Conservation (phyloP, 345 rosid species). For the Mallotus nudiflorus region DNA sequence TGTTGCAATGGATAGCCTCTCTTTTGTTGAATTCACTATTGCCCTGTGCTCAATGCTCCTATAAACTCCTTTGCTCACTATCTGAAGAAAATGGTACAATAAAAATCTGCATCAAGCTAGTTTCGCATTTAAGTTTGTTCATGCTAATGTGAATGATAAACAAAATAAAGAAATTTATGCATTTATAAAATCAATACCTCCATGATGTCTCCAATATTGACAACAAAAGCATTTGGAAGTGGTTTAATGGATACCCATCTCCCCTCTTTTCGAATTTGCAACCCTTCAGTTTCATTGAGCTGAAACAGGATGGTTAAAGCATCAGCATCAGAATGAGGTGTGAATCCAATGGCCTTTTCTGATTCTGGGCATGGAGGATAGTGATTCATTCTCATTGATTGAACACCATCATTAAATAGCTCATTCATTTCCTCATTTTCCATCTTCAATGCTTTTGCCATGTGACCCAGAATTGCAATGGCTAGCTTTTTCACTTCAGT, state of each 20-base stretch:
- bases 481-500: conserved; percentile 38
- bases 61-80: conserved; percentile 29
- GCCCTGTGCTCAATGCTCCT: conserved; percentile 30
- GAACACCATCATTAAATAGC: conserved; percentile 42
- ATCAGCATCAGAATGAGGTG: conserved; percentile 42
- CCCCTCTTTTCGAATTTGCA: conserved; percentile 18
- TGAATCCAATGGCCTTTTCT: conserved; percentile 41
- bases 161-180: too few species aligned
- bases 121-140: too few species aligned
- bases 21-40: conserved; percentile 22
- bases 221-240: conserved; percentile 31
- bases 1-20: conserved; percentile 29
- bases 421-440: conserved; percentile 47
- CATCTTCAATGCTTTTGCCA: conserved; percentile 48
- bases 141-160: too few species aligned
- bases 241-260: conserved; percentile 19
- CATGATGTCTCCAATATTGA: conserved; percentile 27
- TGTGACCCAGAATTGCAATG: conserved; percentile 31
- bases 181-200: conserved; percentile 1
- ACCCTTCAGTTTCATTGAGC: conserved; percentile 23
- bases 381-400: conserved; percentile 51
- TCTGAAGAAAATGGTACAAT: conserved; percentile 15
- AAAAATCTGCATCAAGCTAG: too few species aligned
- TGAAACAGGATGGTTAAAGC: conserved; percentile 27
- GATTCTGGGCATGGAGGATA: conserved; percentile 58